These are phyloP conservation scores for Coemansia sp. DNA, from an alignment of 192 early-diverging fungal genomes.

Conservation along the genomic window DNA sequence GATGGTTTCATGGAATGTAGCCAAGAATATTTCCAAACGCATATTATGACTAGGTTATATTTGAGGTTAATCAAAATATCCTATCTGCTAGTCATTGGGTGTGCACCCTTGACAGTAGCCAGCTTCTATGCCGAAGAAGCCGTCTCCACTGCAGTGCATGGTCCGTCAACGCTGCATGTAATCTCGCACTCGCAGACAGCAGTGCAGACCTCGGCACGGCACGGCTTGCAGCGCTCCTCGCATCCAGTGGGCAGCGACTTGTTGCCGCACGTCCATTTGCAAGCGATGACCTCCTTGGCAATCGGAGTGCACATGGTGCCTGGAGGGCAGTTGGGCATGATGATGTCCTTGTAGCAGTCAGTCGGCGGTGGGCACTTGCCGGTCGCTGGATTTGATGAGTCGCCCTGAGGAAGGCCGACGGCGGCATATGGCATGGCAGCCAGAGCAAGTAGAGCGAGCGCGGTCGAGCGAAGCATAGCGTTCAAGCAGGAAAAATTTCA, in stretches of 20 bases:
- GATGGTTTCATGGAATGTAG: too few species aligned
- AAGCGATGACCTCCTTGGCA: conserved; percentile 13
- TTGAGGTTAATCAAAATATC: neutral
- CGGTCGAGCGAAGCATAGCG: neutral
- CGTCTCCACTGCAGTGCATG: conserved; percentile 14
- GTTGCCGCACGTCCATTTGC: conserved; percentile 18
- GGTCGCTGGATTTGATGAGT: neutral
- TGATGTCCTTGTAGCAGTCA: conserved; percentile 21
- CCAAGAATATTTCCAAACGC: too few species aligned
- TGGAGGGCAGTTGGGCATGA: neutral
- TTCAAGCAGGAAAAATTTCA: neutral
- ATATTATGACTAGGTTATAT: too few species aligned
- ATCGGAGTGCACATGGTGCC: neutral
- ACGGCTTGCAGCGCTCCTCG: conserved; percentile 21
- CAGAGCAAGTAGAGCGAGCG: neutral
- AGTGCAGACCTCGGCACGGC: conserved; percentile 18
- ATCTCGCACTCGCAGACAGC: conserved; percentile 33
- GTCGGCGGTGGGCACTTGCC: conserved; percentile 8
- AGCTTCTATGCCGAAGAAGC: neutral
- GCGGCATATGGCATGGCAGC: neutral
- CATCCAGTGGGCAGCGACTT: conserved; percentile 6
- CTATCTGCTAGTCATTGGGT: too few species aligned
- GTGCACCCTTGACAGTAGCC: too few species aligned
- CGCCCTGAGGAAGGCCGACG: neutral
- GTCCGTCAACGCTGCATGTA: conserved; percentile 10